phyloP scores from a whole-genome alignment of 1,139 yeast genomes.

The Candida smagusa region DNA sequence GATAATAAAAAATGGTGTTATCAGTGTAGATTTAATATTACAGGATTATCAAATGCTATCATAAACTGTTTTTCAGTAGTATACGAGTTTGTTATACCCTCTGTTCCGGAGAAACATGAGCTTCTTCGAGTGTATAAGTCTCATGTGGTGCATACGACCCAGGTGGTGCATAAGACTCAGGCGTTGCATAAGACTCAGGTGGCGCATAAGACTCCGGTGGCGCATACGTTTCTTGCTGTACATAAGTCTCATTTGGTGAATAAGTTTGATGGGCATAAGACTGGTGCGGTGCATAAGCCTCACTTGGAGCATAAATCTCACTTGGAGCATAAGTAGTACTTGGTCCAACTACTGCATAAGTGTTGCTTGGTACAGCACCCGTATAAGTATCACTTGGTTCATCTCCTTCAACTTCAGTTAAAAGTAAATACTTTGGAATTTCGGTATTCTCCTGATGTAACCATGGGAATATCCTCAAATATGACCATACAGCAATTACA shows the following conservation, averaged over 20 bases:
- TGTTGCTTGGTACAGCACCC: too few relatives aligned
- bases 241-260: conserved; percentile 20
- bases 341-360: too few relatives aligned
- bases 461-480: conserved; percentile 36
- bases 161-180: too few relatives aligned
- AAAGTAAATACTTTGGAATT: conserved; percentile 20
- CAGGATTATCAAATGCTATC: background rate
- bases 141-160: too few relatives aligned
- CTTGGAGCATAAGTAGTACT: too few relatives aligned
- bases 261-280: too few relatives aligned
- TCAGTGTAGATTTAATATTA: background rate
- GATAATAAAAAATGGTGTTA: background rate
- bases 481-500: conserved; percentile 33
- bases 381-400: too few relatives aligned
- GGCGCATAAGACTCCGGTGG: too few relatives aligned
- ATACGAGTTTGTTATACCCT: conserved; percentile 1
- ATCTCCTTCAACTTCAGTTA: conserved; percentile 9
- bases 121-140: background rate
- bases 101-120: background rate
- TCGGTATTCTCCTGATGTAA: conserved; percentile 16
- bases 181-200: too few relatives aligned
- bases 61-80: background rate
- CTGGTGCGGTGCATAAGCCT: too few relatives aligned
- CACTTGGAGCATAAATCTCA: too few relatives aligned
- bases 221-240: conserved; percentile 11